Evolutionary conservation across 202 grass and related monocot species (phyloP), one percentile per base, ranked within the genome.

Genomic region (Panicum virgatum): DNA sequence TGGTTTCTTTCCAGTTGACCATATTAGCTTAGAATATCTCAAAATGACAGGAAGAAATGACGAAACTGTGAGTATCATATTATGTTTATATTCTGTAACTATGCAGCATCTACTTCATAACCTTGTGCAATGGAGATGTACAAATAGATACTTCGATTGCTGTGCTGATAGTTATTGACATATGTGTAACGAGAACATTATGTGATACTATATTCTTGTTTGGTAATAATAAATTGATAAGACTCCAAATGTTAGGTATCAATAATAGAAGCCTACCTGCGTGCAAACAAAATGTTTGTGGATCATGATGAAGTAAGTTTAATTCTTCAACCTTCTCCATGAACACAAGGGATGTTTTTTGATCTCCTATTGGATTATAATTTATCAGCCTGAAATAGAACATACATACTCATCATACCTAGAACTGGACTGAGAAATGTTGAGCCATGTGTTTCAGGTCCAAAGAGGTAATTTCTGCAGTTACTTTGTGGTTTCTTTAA

Each of bases 1-100:
- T 87, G 94, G 94, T 18, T 93, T 97, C 86, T 97, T 97, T 85
- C 94, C 94, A 82, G 94, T 97, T 44, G 94, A 97, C 51, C 84
- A 90, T 54, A 85, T 93, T 11, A 93, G 45, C 84, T 34, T 74
- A 89, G 37, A 62, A 93, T 97, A 91, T 87, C 88, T 97, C 34
- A 97, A 88, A 53, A 73, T 93, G 81, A 97, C 86, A 19, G 91
- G 91, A 67, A 84, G 91, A 83, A 93, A 86, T 9, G 84, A 93
- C 86, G 91, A 97, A 88, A 93, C 14, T 1, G 68, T 71, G 5
- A 32, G 25, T 65, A 7, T 19, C 32, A 65, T 65, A 7, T 10
- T 65, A 9, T 64, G 30, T 47, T 53, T 53, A n/a, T 54, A 54
- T 52, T 22, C 51, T 22, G 51, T 48, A 54, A 54, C 51, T 48